Evolutionary conservation across 495 filamentous ascomycete species (phyloP).

Genomic region (Jackrogersella minutella): DNA sequence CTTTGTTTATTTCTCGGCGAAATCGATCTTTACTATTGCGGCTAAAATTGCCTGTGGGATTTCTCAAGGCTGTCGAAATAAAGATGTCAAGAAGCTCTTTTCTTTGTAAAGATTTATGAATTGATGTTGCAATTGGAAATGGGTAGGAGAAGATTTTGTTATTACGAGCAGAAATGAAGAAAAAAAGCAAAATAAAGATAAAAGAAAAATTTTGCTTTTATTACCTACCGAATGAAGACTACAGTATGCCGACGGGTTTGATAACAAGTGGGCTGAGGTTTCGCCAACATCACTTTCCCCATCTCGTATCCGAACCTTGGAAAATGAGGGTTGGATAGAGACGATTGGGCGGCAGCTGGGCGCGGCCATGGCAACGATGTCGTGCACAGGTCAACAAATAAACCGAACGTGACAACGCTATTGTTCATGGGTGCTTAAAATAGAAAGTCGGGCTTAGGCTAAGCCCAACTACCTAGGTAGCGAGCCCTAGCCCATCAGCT

Average conservation of each 20-base stretch:
- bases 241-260: not conserved
- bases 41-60: not conserved
- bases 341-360: slow-evolving; percentile 6
- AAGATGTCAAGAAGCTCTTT: not conserved
- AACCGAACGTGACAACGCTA: not conserved
- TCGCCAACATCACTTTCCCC: not conserved
- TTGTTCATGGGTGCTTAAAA: slow-evolving; percentile 14
- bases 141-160: not conserved
- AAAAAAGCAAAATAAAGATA: no score
- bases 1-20: not conserved
- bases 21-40: no score
- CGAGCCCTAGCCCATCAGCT: not conserved
- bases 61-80: not conserved
- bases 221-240: not conserved
- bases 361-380: slow-evolving; percentile 22
- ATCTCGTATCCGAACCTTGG: slow-evolving; percentile 30
- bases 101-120: not conserved
- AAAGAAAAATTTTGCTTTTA: slow-evolving; percentile 10
- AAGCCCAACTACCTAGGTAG: slow-evolving; percentile 4
- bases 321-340: not conserved
- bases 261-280: slow-evolving; percentile 11
- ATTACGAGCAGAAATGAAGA: no score
- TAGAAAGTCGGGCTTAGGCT: slow-evolving; percentile 3
- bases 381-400: slow-evolving; percentile 20
- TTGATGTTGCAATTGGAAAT: not conserved